A percentile compares a stretch with the other conserved stretches of the same genome.
phyloP scores from a whole-genome alignment of 495 filamentous ascomycete species.

The Daldinia vernicosa region DNA sequence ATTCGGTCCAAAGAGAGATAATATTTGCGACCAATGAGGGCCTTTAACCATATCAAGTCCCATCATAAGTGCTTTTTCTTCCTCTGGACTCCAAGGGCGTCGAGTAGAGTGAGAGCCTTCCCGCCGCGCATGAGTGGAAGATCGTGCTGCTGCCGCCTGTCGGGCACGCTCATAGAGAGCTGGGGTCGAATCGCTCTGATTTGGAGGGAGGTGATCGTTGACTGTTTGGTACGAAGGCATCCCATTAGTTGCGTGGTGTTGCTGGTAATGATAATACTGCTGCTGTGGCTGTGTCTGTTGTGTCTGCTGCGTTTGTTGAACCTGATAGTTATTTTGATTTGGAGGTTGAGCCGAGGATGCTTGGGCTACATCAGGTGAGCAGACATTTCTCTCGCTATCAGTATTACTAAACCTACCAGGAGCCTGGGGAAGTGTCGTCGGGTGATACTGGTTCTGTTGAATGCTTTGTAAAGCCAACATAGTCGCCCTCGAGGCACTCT shows the following conservation, averaged over 20 bases:
- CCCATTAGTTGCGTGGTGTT: conserved; percentile 32
- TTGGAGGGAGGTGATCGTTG: conserved; percentile 62
- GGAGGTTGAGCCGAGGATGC: conserved; percentile 14
- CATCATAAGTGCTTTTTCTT: conserved; percentile 92
- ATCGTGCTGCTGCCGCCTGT: conserved; percentile 81
- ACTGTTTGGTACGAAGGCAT: conserved; percentile 44
- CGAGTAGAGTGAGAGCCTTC: conserved; percentile 84
- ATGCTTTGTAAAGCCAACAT: conserved; percentile 47
- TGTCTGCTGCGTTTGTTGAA: conserved; percentile 36
- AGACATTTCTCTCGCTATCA: neutral
- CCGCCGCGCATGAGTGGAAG: conserved; percentile 75
- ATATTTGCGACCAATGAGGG: conserved; percentile 95
- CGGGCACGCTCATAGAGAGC: conserved; percentile 84
- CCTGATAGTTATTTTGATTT: conserved; percentile 47
- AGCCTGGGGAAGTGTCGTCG: conserved; percentile 45
- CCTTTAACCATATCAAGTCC: conserved; percentile 91
- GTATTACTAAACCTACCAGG: conserved; percentile 36
- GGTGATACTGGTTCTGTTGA: conserved; percentile 48
- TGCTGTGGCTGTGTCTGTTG: conserved; percentile 28
- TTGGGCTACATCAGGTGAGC: conserved; percentile 27
- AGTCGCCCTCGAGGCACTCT: conserved; percentile 47
- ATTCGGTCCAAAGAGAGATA: conserved; percentile 84
- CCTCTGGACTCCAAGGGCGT: conserved; percentile 87
- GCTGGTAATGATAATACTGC: conserved; percentile 42
- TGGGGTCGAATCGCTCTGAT: conserved; percentile 79